Conservation (phyloP, 169 alveolate genomes). For the Plasmodium ovale region DNA sequence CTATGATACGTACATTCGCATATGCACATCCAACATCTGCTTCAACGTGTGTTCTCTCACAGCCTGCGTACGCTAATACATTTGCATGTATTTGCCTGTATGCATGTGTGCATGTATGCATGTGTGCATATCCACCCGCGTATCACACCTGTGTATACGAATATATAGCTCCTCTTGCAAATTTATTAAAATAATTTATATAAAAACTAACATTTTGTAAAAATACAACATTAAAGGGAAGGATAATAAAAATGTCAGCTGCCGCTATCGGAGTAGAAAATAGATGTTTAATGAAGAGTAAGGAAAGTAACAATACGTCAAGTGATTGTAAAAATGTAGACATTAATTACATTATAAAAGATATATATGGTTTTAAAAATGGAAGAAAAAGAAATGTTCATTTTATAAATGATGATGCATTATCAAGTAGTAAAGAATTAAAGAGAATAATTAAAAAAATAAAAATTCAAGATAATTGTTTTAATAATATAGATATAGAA, state of each 20-base stretch:
- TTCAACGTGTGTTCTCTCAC: too few relatives aligned
- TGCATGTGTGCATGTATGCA: conserved; percentile 4
- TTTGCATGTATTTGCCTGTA: not conserved
- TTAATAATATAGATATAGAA: not conserved
- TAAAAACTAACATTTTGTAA: too few relatives aligned
- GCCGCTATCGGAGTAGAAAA: conserved; percentile 65
- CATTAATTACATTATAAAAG: conserved; percentile 60
- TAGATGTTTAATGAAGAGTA: conserved; percentile 45
- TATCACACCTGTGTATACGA: too few relatives aligned
- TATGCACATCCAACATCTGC: too few relatives aligned
- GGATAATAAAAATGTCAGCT: conserved; percentile 31
- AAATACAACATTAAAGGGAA: too few relatives aligned
- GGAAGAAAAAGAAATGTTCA: conserved; percentile 63
- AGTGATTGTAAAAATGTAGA: conserved; percentile 56
- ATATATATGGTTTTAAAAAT: conserved; percentile 46
- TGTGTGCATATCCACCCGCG: not conserved
- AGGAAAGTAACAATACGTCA: conserved; percentile 14
- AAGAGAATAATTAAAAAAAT: conserved; percentile 40
- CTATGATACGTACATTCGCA: not conserved
- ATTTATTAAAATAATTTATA: too few relatives aligned
- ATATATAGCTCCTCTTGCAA: too few relatives aligned
- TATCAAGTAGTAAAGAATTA: conserved; percentile 9
- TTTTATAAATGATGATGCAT: conserved; percentile 45
- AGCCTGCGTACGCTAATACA: not conserved
- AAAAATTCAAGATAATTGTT: conserved; percentile 33